Base-by-base conservation (phyloP, 1,284 basidiomycete species). In the Trichosporon sp. region DNA sequence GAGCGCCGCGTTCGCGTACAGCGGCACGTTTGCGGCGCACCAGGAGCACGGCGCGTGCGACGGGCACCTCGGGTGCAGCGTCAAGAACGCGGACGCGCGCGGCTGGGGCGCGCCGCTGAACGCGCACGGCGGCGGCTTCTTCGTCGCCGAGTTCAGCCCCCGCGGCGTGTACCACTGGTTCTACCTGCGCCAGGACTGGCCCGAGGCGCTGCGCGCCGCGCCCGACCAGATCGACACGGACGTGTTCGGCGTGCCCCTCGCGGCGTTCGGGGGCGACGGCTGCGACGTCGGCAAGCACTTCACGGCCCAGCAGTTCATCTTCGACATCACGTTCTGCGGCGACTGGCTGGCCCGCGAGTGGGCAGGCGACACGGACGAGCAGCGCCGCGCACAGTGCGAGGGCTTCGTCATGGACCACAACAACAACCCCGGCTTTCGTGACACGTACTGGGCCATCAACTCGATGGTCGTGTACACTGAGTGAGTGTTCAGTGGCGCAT, bases 361-460 rank as follows among this genome's bases (percentile, higher is more conserved):
- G 56, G 21, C 21, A 1, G 56, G 56, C 13, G 56, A 32, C 15
- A 58, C 8, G 3, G 27, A 31, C 0, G 29, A 58, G 29, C 21
- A 58, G 27, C 8, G 29, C 1, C 27, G 56, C 27, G 18, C 27
- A 1, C 56, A 60, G 56, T 60, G 56, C 31, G 56, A 60, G 56
- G 56, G 56, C 4, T 60, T 25, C 27, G 56, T 60, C 15, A 60
- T 60, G 56, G 56, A 60, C 56, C 56, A 29, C 29, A 60, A 60
- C 29, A 60, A 60, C 56, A 29, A 60, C 18, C 13, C 15, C 2
- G 27, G 21, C 2, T 60, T 32, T 9, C 29, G 56, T 29, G 56
- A 60, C 12, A 15, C 56, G 56, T 60, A 60, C 56, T 60, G 56
- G 56, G 56, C 56, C 27, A 60, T 60, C 29, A 60, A 60, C 56